Base-by-base conservation (phyloP, 2,329 filamentous ascomycete genomes). In the Ophiocordyceps camponoti-floridani region DNA sequence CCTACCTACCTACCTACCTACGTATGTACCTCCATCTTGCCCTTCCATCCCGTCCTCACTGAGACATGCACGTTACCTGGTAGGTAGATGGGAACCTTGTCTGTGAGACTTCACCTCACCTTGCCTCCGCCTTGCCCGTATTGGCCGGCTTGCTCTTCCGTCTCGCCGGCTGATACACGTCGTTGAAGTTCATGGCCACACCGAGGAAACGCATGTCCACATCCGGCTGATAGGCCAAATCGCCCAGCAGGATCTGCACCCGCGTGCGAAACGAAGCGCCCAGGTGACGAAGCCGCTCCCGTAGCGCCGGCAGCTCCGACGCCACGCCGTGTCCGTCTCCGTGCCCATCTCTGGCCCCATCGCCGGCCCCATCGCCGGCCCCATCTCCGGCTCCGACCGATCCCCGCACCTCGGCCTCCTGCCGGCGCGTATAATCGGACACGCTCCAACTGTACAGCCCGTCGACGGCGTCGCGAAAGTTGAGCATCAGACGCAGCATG, bases 181-280 rank as follows among this genome's bases (percentile, higher is more conserved):
- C 89, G 62, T 98, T 98, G 63, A 96, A 98, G 64, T 96, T 98
- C 86, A 98, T 96, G 38, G 91, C 84, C 42, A 96, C 87, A 37
- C 86, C 91, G 51, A 98, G 65, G 68, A 96, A 96, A 45, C 89
- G 74, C 79, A 98, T 85, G 60, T 98, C 91, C 44, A 88, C 80
- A 59, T 98, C 91, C 1, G 87, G 82, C 62, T 96, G 89, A 63
- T 93, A 89, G 9, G 86, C 83, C 50, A 98, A 62, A 59, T 98
- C 93, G 13, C 91, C 87, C 4, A 98, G 68, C 45, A 98, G 65
- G 38, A 88, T 69, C 58, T 86, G 86, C 43, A 96, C 73, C 27
- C 83, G 75, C 1, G 74, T 72, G 48, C 77, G 74, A 65, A 96
- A 98, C 47, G 86, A 82, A 12, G 70, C 67, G 10, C 83, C 80